These are phyloP conservation scores for Spinellus fusiger DNA, from an alignment of 192 early-diverging fungal genomes.

Conservation along the genomic window DNA sequence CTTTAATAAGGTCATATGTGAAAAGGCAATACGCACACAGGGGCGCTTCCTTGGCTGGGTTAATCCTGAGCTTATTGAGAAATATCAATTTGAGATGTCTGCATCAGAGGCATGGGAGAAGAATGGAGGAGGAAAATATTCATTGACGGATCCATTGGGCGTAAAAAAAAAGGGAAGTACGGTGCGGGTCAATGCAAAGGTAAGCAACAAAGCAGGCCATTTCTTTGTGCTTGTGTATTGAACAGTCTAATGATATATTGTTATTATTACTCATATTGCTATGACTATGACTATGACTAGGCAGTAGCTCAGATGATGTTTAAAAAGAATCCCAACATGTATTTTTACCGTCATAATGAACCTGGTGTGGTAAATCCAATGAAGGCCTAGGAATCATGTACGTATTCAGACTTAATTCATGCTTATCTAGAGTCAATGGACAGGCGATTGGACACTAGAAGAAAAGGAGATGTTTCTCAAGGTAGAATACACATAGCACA, in stretches of 20 bases:
- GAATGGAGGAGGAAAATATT: constrained; percentile 69
- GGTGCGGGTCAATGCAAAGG: constrained; percentile 18
- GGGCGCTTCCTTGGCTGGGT: constrained; percentile 65
- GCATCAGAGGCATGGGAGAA: constrained; percentile 68
- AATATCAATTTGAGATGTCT: constrained; percentile 50
- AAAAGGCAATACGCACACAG: constrained; percentile 48
- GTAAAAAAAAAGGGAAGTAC: constrained; percentile 27
- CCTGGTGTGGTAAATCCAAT: constrained; percentile 49
- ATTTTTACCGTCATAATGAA: constrained; percentile 72
- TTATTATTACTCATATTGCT: neutral
- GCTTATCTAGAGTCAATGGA: constrained; percentile 54
- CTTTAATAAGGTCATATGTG: constrained; percentile 41
- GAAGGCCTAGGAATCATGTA: neutral
- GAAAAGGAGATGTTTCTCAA: constrained; percentile 54
- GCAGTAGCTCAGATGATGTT: constrained; percentile 56
- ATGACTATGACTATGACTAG: constrained; percentile 7
- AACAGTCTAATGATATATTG: neutral
- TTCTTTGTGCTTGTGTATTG: no score
- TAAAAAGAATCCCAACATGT: constrained; percentile 73
- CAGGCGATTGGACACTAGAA: constrained; percentile 65
- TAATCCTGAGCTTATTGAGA: constrained; percentile 47
- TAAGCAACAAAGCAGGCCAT: no score
- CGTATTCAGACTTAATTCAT: constrained; percentile 1
- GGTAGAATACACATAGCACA: constrained; percentile 33
- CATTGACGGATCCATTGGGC: constrained; percentile 57